Conservation (phyloP, 306 rosid species). For the Corylus avellana region DNA sequence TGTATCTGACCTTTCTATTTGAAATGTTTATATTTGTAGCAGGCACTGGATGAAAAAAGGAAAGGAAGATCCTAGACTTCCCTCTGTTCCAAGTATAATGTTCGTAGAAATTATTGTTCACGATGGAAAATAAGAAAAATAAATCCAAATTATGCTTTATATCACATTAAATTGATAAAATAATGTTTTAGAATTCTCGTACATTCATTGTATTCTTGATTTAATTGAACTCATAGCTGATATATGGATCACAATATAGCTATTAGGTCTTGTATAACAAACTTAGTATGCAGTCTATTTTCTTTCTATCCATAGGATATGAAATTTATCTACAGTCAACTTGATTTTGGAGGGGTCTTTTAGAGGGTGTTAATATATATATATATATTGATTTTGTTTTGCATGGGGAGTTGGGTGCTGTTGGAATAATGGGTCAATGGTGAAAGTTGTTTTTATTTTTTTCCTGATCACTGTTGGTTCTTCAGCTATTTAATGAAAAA, state of each 20-base stretch:
- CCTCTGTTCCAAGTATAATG: conserved; percentile 3
- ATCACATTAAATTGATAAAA: neutral
- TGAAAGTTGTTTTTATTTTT: too few species aligned
- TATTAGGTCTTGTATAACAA: too few species aligned
- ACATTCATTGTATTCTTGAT: neutral
- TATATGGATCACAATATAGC: too few species aligned
- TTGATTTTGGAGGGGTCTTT: neutral
- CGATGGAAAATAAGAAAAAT: conserved; percentile 16
- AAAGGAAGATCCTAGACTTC: conserved; percentile 46
- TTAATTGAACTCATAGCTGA: neutral
- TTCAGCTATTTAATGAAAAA: too few species aligned
- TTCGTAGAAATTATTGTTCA: conserved; percentile 35
- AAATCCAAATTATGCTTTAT: conserved; percentile 3
- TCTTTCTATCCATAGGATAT: neutral
- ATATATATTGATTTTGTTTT: too few species aligned
- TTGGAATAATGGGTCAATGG: too few species aligned
- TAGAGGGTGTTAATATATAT: too few species aligned
- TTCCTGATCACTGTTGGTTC: too few species aligned
- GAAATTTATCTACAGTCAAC: neutral
- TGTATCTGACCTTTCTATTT: neutral
- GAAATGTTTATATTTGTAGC: conserved; percentile 19
- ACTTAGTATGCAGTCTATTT: neutral
- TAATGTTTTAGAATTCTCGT: conserved; percentile 1
- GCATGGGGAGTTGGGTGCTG: too few species aligned
- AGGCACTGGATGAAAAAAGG: conserved; percentile 57